A percentile compares a stretch with the other conserved stretches of the same genome.
Conservation (phyloP, 345 rosid species). For the Eucalyptus melliodora region DNA sequence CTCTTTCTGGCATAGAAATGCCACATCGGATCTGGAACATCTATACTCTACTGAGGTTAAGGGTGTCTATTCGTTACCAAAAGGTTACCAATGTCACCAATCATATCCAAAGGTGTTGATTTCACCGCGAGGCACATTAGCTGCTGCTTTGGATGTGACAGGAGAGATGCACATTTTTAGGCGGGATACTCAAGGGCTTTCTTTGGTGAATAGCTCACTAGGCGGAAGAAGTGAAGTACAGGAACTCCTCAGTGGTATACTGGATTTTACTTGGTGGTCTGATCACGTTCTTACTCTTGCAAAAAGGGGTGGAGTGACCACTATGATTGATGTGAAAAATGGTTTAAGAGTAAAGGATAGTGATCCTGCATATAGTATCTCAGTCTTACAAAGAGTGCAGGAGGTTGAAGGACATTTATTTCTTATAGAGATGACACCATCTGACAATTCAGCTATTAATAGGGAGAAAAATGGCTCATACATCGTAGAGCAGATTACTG, state of each 20-base stretch:
- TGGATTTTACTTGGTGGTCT: slow-evolving; percentile 96
- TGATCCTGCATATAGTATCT: slow-evolving; percentile 39
- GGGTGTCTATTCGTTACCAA: slow-evolving; percentile 33
- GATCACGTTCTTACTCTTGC: slow-evolving; percentile 52
- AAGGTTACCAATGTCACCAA: slow-evolving; percentile 18
- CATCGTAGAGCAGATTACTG: slow-evolving; percentile 7
- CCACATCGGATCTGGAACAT: slow-evolving; percentile 36
- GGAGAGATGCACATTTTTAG: slow-evolving; percentile 58
- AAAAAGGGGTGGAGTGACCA: slow-evolving; percentile 36
- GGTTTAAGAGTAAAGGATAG: slow-evolving; percentile 43
- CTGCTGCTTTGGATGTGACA: slow-evolving; percentile 57
- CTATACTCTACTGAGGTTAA: slow-evolving; percentile 48
- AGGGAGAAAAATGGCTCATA: slow-evolving; percentile 16
- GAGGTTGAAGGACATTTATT: slow-evolving; percentile 46
- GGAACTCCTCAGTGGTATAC: slow-evolving; percentile 27
- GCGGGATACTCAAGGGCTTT: slow-evolving; percentile 28
- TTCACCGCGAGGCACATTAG: slow-evolving; percentile 58
- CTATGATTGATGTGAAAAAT: slow-evolving; percentile 41
- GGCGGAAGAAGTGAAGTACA: background rate
- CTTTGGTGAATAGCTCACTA: slow-evolving; percentile 20
- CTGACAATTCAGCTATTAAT: slow-evolving; percentile 7
- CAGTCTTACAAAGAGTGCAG: slow-evolving; percentile 53
- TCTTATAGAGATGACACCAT: slow-evolving; percentile 44
- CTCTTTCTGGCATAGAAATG: slow-evolving; percentile 58
- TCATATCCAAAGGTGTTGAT: slow-evolving; percentile 69